These are phyloP conservation scores for Selenicereus undatus DNA, from an alignment of 148 eudicot genomes.

Conservation along the genomic window DNA sequence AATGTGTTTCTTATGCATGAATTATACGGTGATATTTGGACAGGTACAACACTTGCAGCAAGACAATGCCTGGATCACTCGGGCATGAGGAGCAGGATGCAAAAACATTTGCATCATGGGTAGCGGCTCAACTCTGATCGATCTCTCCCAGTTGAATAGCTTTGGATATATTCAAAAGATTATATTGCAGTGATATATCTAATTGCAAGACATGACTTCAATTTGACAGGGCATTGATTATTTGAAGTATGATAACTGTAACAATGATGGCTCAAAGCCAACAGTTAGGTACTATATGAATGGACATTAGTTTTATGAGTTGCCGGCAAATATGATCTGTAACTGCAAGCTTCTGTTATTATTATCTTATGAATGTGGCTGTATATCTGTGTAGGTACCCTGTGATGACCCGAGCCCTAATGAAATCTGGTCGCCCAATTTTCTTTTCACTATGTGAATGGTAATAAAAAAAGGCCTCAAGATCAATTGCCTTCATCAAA, in stretches of 20 bases:
- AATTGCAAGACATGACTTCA: background rate
- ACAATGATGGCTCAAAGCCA: constrained; percentile 57
- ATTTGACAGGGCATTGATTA: constrained; percentile 71
- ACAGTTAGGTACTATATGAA: constrained; percentile 47
- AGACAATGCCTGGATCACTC: constrained; percentile 76
- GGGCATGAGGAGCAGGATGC: constrained; percentile 83
- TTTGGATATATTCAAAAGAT: background rate
- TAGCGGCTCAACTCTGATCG: constrained; percentile 11
- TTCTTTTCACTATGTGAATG: constrained; percentile 92
- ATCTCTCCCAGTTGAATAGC: background rate
- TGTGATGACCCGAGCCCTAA: constrained; percentile 74
- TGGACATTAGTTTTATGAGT: background rate
- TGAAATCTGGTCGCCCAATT: constrained; percentile 73
- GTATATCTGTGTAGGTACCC: constrained; percentile 48
- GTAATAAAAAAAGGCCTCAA: constrained; percentile 21
- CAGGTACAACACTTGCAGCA: constrained; percentile 68
- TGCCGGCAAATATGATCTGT: background rate
- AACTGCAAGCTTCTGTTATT: background rate
- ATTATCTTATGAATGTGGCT: background rate
- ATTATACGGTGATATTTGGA: background rate
- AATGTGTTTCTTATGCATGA: background rate
- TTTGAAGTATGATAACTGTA: constrained; percentile 85
- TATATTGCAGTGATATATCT: background rate
- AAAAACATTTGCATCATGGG: constrained; percentile 85
- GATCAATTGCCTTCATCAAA: background rate